Evolutionary conservation across 2,329 filamentous ascomycete species (phyloP).

Genomic region (Claviceps fusiformis): DNA sequence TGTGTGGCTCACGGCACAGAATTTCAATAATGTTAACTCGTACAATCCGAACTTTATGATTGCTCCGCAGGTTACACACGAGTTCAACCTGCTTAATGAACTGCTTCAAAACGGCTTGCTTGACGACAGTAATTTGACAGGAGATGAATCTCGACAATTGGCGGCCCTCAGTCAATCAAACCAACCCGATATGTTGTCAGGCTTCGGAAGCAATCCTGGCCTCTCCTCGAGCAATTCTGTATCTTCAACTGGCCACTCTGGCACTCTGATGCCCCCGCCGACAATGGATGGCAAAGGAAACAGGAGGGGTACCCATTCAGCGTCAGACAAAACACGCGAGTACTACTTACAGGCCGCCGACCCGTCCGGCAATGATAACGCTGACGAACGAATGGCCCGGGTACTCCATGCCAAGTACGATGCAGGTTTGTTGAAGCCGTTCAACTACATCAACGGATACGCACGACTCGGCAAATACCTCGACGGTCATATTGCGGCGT

Average conservation of each 20-base stretch:
- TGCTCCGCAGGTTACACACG: slow-evolving; percentile 79
- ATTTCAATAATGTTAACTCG: slow-evolving; percentile 87
- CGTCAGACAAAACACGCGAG: slow-evolving; percentile 67
- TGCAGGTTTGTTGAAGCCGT: slow-evolving; percentile 83
- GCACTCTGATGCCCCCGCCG: slow-evolving; percentile 34
- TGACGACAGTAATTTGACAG: slow-evolving; percentile 63
- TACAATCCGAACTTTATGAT: slow-evolving; percentile 95
- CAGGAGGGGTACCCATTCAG: slow-evolving; percentile 49
- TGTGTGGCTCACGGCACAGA: slow-evolving; percentile 68
- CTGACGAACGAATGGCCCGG: slow-evolving; percentile 90
- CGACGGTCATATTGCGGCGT: slow-evolving; percentile 70
- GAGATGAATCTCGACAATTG: slow-evolving; percentile 46
- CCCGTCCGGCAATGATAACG: slow-evolving; percentile 69
- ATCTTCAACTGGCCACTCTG: slow-evolving; percentile 11
- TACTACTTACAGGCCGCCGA: slow-evolving; percentile 97
- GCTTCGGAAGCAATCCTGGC: slow-evolving; percentile 30
- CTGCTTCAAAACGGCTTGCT: slow-evolving; percentile 86
- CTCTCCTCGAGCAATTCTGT: slow-evolving; percentile 12
- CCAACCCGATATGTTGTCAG: slow-evolving; percentile 34
- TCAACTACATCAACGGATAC: slow-evolving; percentile 98
- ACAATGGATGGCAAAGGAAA: slow-evolving; percentile 34
- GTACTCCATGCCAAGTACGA: slow-evolving; percentile 93
- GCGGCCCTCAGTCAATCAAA: slow-evolving; percentile 27
- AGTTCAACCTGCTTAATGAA: slow-evolving; percentile 94
- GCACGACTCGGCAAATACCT: slow-evolving; percentile 81